Percentiles rank a stretch among this genome's conserved stretches.
Evolutionary conservation across 2,329 filamentous ascomycete genomes (phyloP).

Genomic region (Trichoderma asperellum): DNA sequence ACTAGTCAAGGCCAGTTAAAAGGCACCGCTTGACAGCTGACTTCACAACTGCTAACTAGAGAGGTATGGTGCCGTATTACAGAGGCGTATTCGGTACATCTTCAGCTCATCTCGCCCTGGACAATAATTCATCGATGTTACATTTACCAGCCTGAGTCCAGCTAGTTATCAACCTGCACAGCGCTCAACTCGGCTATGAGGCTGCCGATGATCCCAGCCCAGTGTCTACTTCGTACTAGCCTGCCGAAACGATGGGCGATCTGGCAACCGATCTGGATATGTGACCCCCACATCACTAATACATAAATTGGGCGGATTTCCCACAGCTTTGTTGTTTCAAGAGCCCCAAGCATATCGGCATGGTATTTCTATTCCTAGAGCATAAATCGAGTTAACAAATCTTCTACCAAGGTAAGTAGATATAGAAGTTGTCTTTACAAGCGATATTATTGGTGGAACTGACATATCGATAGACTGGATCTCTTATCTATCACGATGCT

Average conservation of each 20-base stretch:
- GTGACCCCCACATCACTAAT: neutral
- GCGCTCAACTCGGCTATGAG: neutral
- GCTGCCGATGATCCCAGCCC: neutral
- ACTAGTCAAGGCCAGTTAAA: neutral
- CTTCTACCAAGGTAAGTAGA: neutral
- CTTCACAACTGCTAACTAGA: neutral
- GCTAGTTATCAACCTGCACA: neutral
- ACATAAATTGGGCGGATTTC: neutral
- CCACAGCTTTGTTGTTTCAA: neutral
- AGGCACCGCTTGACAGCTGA: neutral
- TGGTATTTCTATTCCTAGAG: neutral
- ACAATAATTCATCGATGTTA: neutral
- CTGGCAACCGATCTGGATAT: neutral
- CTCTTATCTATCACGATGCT: conserved; percentile 15
- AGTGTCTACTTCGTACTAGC: neutral
- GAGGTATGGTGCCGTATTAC: neutral
- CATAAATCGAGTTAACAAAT: no score
- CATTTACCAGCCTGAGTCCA: neutral
- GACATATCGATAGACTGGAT: neutral
- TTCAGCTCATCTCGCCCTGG: no score
- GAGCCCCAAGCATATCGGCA: neutral
- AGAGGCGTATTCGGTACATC: neutral
- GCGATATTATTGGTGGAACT: neutral
- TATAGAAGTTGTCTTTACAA: neutral
- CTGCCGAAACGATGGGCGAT: neutral